Percentiles rank a stretch among this genome's conserved stretches.
These are phyloP conservation scores for Calonectria naviculata DNA, from an alignment of 2,329 filamentous ascomycete species.

Conservation along the genomic window DNA sequence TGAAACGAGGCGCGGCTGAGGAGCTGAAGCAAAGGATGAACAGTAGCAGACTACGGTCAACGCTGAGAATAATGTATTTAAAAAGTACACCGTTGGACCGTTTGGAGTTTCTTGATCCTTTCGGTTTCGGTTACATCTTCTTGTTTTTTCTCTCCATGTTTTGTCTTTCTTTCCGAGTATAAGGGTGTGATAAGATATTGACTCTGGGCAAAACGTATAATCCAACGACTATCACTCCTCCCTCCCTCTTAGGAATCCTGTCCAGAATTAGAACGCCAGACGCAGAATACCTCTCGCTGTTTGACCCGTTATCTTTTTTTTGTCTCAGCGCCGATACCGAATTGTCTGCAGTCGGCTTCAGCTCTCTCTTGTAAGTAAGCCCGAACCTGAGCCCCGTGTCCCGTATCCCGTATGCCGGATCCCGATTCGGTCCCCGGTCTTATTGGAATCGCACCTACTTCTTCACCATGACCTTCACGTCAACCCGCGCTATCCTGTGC, in stretches of 20 bases:
- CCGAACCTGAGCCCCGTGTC: neutral
- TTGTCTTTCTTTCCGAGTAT: neutral
- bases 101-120: neutral
- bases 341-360: neutral
- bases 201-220: neutral
- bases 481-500: neutral
- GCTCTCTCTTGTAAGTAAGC: constrained; percentile 3
- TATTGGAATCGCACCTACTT: neutral
- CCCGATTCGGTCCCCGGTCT: constrained; percentile 12
- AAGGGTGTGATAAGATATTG: neutral
- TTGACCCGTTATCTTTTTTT: neutral
- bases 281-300: neutral
- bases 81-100: neutral
- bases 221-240: neutral
- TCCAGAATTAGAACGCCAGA: neutral
- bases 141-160: neutral
- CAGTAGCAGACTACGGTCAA: neutral
- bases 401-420: constrained; percentile 5
- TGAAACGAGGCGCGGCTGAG: constrained; percentile 6
- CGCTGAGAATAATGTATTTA: neutral
- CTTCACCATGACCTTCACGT: neutral
- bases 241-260: neutral
- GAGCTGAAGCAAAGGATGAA: neutral
- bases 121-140: neutral
- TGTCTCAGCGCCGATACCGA: neutral